phyloP scores from a whole-genome alignment of 2,329 filamentous ascomycete genomes.

The Epichloe aotearoae region DNA sequence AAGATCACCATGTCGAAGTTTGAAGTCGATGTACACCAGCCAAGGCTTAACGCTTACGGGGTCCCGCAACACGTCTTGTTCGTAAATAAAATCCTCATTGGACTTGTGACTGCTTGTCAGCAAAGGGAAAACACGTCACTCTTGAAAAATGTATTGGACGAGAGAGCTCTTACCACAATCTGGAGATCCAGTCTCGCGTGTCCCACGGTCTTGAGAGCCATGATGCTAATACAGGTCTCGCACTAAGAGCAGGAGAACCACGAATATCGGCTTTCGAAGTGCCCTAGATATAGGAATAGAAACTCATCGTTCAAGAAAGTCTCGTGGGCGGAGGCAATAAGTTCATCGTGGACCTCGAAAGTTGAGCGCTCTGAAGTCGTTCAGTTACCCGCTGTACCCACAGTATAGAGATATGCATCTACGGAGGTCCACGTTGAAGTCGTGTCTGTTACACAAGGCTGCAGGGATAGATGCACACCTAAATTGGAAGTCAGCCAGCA shows the following conservation, averaged over 20 bases:
- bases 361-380: background rate
- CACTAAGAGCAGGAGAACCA: background rate
- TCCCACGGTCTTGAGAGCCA: background rate
- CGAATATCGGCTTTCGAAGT: background rate
- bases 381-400: background rate
- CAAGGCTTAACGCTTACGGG: conserved; percentile 81
- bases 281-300: background rate
- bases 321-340: background rate
- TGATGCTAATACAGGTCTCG: background rate
- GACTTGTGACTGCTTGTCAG: conserved; percentile 34
- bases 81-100: conserved; percentile 87
- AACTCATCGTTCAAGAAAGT: background rate
- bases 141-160: background rate
- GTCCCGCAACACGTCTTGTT: conserved; percentile 86
- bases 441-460: too few species aligned
- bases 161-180: conserved; percentile 20
- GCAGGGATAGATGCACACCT: too few species aligned
- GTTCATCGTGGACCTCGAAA: background rate
- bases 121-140: background rate
- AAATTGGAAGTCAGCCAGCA: too few species aligned
- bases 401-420: background rate
- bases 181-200: conserved; percentile 2
- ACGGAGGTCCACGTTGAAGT: background rate
- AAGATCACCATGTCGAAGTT: conserved; percentile 69
- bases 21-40: conserved; percentile 88